Conservation (phyloP, 371 early-diverging fungal genomes). For the Rhizopus microsporus region DNA sequence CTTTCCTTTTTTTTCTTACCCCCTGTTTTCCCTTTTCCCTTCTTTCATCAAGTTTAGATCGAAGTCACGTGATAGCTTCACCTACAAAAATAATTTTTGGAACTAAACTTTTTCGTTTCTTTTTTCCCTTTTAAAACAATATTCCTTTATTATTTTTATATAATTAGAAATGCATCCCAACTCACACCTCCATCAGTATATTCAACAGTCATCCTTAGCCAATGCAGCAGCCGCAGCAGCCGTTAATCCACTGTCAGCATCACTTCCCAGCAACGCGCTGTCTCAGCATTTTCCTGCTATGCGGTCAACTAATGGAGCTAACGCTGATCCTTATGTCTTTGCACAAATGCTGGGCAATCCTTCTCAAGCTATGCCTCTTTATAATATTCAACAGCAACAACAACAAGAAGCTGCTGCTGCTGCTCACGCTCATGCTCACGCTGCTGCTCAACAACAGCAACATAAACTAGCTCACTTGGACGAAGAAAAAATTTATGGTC, state of each 20-base stretch:
- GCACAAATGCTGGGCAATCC: constrained; percentile 33
- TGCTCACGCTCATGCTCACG: constrained; percentile 15
- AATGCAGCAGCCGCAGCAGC: constrained; percentile 28
- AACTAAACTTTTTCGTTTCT: constrained; percentile 1
- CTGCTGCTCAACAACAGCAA: constrained; percentile 25
- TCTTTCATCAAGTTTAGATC: not conserved
- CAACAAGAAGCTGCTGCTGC: constrained; percentile 24
- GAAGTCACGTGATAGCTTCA: not conserved
- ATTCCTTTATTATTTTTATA: not conserved
- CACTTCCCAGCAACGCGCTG: constrained; percentile 26
- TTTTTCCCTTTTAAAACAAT: not conserved
- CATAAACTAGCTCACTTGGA: constrained; percentile 55
- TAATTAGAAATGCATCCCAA: constrained; percentile 28
- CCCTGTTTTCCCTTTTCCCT: not conserved
- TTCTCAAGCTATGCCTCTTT: constrained; percentile 25
- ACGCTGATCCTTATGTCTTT: constrained; percentile 30
- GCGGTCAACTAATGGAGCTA: constrained; percentile 20
- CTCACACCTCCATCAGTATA: constrained; percentile 45
- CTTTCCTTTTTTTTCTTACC: too few species aligned
- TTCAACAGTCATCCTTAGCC: constrained; percentile 38
- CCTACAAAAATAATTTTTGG: not conserved
- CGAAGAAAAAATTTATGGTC: constrained; percentile 83
- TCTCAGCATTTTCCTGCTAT: constrained; percentile 42
- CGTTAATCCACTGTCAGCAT: constrained; percentile 22
- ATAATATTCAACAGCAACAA: constrained; percentile 27